These are phyloP conservation scores for Zymoseptoria pseudotritici DNA, from an alignment of 2,329 filamentous ascomycete genomes.

Conservation along the genomic window DNA sequence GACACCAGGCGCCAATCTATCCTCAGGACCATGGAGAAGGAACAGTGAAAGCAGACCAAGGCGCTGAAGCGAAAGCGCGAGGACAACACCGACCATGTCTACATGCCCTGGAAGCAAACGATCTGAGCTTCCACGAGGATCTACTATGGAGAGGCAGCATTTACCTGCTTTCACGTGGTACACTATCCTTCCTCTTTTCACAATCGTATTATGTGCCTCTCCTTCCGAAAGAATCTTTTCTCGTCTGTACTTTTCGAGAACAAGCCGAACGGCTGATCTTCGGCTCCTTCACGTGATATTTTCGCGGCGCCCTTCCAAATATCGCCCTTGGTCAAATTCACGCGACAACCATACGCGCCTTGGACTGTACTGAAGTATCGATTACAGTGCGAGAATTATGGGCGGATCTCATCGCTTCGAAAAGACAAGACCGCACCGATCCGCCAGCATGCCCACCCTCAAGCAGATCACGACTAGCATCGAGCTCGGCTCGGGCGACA, in stretches of 20 bases:
- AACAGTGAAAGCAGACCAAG: too few relatives aligned
- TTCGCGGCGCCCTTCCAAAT: not conserved
- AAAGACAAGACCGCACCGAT: not conserved
- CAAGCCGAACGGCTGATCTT: not conserved
- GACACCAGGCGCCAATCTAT: too few relatives aligned
- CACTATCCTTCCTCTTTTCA: too few relatives aligned
- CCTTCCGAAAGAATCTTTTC: not conserved
- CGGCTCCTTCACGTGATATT: not conserved
- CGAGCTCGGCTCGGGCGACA: conserved; percentile 39
- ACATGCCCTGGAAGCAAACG: not conserved
- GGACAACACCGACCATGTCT: too few relatives aligned
- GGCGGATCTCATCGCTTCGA: not conserved
- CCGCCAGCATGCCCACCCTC: conserved; percentile 44
- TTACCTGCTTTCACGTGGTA: too few relatives aligned
- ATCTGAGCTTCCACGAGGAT: not conserved
- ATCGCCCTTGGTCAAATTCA: not conserved
- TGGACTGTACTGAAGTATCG: not conserved
- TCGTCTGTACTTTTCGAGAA: not conserved
- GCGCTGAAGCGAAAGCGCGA: too few relatives aligned
- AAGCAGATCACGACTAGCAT: conserved; percentile 47
- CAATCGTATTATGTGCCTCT: too few relatives aligned
- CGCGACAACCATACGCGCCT: not conserved
- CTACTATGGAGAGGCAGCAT: not conserved
- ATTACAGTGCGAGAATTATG: not conserved
- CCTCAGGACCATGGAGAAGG: too few relatives aligned